Evolutionary conservation across 352 stramenopile species (phyloP).

Genomic region (Phytophthora hibernalis): DNA sequence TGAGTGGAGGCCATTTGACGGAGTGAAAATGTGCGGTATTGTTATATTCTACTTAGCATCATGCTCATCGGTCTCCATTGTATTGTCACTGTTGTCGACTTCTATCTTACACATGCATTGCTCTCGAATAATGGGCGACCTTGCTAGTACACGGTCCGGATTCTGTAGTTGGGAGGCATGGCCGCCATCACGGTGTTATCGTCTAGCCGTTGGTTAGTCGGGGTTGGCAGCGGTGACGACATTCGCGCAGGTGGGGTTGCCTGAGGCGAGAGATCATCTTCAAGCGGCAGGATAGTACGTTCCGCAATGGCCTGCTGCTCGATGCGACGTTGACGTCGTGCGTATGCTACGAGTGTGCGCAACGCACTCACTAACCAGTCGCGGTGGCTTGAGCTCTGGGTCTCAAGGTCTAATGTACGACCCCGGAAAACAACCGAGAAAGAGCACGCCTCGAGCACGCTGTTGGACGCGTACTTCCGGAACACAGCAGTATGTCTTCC

Average conservation of each 20-base stretch:
- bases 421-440: conserved; percentile 81
- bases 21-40: not conserved
- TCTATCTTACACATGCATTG: conserved; percentile 30
- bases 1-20: conserved; percentile 20
- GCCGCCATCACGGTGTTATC: conserved; percentile 18
- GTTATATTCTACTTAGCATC: conserved; percentile 19
- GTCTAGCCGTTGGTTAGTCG: conserved; percentile 17
- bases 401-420: conserved; percentile 85
- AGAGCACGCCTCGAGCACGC: conserved; percentile 56
- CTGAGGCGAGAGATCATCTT: conserved; percentile 36
- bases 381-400: conserved; percentile 71
- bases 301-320: conserved; percentile 86
- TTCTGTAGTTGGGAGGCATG: conserved; percentile 36
- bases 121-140: conserved; percentile 3
- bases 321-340: conserved; percentile 69
- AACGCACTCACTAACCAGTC: conserved; percentile 87
- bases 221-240: conserved; percentile 8
- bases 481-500: conserved; percentile 81
- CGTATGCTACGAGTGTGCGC: conserved; percentile 77
- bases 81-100: conserved; percentile 16
- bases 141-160: conserved; percentile 45
- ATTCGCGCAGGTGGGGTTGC: conserved; percentile 3
- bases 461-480: conserved; percentile 67
- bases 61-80: conserved; percentile 22
- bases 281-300: conserved; percentile 48